These are phyloP conservation scores for Umbilicus rupestris DNA, from an alignment of 164 flowering plant species.

Conservation along the genomic window DNA sequence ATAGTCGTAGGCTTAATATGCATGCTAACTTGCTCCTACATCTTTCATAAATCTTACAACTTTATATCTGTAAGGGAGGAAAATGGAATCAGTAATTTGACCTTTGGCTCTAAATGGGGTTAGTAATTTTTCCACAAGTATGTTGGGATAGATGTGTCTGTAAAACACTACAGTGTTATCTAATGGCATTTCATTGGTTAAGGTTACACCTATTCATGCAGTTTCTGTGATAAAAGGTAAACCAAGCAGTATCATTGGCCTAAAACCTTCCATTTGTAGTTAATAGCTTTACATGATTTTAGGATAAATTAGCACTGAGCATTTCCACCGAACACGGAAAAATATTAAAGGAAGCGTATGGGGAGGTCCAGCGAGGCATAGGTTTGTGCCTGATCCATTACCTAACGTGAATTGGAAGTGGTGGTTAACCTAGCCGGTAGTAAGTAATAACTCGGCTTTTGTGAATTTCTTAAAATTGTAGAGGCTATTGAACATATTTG, in stretches of 20 bases:
- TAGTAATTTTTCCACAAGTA: not conserved
- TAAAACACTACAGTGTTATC: not conserved
- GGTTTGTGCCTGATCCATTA: constrained; percentile 28
- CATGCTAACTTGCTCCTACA: not conserved
- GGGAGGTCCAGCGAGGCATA: constrained; percentile 64
- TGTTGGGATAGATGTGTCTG: not conserved
- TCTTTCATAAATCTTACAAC: not conserved
- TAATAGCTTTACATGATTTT: constrained; percentile 7
- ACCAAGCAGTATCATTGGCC: not conserved
- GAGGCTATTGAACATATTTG: constrained; percentile 80
- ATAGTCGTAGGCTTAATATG: not conserved
- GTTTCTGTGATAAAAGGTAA: not conserved
- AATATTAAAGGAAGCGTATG: constrained; percentile 67
- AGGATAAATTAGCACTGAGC: constrained; percentile 66
- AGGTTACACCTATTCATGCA: not conserved
- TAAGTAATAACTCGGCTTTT: not conserved
- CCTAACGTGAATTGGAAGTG: not conserved
- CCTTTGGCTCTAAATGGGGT: not conserved
- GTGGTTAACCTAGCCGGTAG: not conserved
- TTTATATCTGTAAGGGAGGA: not conserved
- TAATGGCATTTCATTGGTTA: not conserved
- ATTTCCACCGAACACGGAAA: constrained; percentile 68
- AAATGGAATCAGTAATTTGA: not conserved
- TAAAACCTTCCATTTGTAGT: not conserved
- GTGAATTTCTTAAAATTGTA: constrained; percentile 14